These are phyloP conservation scores for Exophiala xenobiotica DNA, from an alignment of 2,329 filamentous ascomycete species.

Conservation along the genomic window DNA sequence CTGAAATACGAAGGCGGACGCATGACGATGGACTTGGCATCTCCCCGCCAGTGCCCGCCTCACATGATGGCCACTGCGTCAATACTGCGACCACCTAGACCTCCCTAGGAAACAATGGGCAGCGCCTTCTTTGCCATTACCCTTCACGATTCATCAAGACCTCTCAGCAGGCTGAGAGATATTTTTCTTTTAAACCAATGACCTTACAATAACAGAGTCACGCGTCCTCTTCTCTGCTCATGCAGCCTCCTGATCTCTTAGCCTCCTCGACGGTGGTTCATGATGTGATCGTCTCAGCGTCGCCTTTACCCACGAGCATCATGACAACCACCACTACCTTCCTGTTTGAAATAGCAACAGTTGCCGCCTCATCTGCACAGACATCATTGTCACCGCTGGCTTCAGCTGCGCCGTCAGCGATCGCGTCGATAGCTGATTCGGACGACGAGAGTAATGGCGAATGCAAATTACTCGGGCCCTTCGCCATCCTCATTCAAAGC, in stretches of 20 bases:
- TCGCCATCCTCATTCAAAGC: conserved; percentile 85
- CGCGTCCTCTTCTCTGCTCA: conserved; percentile 3
- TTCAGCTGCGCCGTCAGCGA: conserved; percentile 21
- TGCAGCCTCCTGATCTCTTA: conserved; percentile 18
- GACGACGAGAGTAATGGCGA: conserved; percentile 61
- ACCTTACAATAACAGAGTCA: not conserved
- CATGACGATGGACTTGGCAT: too few species aligned
- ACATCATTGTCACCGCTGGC: not conserved
- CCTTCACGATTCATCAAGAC: too few species aligned
- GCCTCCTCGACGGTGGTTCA: conserved; percentile 9
- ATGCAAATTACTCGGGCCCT: conserved; percentile 83
- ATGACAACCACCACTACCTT: conserved; percentile 15
- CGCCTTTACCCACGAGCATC: conserved; percentile 2
- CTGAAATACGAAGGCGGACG: too few species aligned
- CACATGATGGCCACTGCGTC: too few species aligned
- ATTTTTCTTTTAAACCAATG: not conserved
- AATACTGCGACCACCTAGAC: too few species aligned
- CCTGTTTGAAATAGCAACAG: conserved; percentile 24
- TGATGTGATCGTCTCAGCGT: conserved; percentile 14
- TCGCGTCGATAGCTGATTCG: conserved; percentile 29
- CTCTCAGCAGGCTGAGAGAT: conserved; percentile 1
- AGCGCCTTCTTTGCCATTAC: too few species aligned
- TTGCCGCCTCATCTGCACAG: conserved; percentile 7
- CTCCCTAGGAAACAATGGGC: too few species aligned
- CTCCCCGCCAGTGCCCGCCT: too few species aligned